Evolutionary conservation across 139 green algal genomes (phyloP), one percentile per base, ranked within the genome.

Genomic region (Pedinophyceae sp.): DNA sequence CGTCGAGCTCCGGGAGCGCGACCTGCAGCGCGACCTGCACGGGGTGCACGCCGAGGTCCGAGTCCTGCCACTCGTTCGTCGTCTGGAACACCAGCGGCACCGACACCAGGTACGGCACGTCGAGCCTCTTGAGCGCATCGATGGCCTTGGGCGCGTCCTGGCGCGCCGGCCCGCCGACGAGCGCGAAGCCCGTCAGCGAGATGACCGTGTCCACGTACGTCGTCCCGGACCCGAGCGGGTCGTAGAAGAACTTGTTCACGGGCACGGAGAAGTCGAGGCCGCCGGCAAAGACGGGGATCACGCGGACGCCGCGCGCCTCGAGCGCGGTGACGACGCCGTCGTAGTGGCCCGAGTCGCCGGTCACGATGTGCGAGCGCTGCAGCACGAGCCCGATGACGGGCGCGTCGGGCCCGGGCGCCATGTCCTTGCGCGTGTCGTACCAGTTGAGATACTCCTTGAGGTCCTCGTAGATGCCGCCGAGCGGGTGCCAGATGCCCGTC

Each of bases 361-460:
- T 98, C 18, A 98, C 91, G 60, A 98, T 69, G 75, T 98, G 91
- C 24, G 79, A 92, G 59, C 89, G 75, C 78, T 98, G 91, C 60
- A 98, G 77, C 48, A 98, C 86, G 53, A 98, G 75, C 38, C 91
- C 91, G 28, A 98, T 78, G 38, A 94, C 66, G 30, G 90, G 90
- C 0, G 87, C 84, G 38, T 98, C 83, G 49, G 71, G 64, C 4
- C 66, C 70, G 61, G 94, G 88, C 46, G 60, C 79, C 19, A 91
- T 71, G 76, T 97, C 90, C 65, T 75, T 78, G 52, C 90, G 79
- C 2, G 88, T 95, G 66, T 95, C 86, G 64, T 95, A 95, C 88
- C 88, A 97, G 83, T 96, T 97, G 23, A 97, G 78, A 76, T 95
- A 97, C 80, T 97, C 89, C 79, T 97, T 96, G 24, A 96, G 50